These are phyloP conservation scores for Talaromyces adpressus DNA, from an alignment of 495 filamentous ascomycete genomes.

Conservation along the genomic window DNA sequence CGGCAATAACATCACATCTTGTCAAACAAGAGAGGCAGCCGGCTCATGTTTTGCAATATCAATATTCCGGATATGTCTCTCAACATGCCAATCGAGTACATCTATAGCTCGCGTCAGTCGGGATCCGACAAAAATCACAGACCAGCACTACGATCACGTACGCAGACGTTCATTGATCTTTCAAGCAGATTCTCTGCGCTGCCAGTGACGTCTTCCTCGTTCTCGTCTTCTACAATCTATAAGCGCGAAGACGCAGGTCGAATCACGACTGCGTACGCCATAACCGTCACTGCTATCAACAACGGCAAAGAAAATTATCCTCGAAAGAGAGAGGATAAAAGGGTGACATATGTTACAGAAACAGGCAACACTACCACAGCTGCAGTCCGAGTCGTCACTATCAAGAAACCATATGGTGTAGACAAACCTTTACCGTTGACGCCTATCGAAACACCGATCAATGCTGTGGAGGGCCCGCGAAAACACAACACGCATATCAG, in stretches of 20 bases:
- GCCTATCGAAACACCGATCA: background rate
- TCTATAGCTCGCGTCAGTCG: background rate
- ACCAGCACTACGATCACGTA: background rate
- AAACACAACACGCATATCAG: background rate
- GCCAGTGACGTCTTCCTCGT: background rate
- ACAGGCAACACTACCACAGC: background rate
- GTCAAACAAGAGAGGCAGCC: background rate
- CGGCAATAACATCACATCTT: background rate
- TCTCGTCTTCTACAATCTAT: background rate
- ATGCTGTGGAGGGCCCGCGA: background rate
- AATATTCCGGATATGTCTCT: background rate
- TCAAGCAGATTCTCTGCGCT: constrained; percentile 2
- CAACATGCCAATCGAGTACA: constrained; percentile 1
- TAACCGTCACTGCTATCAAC: background rate
- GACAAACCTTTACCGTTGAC: constrained; percentile 3
- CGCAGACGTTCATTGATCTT: background rate
- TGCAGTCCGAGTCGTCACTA: background rate
- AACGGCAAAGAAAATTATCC: background rate
- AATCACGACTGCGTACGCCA: background rate
- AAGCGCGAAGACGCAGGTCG: background rate
- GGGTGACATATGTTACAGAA: background rate
- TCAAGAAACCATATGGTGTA: background rate
- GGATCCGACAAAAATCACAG: background rate
- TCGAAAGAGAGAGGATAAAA: background rate
- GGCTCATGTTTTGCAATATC: background rate